phyloP scores from a whole-genome alignment of 2,329 filamentous ascomycete genomes.

The Shiraia bambusicola region DNA sequence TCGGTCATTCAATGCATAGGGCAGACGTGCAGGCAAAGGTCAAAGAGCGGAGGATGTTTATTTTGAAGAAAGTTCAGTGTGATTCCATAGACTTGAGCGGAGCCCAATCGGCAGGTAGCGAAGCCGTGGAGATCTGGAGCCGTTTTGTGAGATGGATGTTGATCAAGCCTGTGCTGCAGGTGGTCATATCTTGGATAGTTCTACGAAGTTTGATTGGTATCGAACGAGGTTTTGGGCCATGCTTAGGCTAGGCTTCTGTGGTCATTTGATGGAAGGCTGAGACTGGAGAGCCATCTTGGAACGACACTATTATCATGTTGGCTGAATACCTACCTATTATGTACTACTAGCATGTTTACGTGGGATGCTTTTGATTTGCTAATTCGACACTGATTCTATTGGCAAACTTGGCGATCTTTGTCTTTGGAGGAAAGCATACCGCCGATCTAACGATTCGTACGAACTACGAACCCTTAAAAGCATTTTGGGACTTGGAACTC shows the following conservation, averaged over 20 bases:
- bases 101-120: conserved; percentile 3
- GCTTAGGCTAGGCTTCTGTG: too few relatives aligned
- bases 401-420: too few relatives aligned
- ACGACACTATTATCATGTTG: background rate
- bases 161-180: conserved; percentile 1
- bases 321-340: background rate
- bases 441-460: too few relatives aligned
- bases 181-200: background rate
- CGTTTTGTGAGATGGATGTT: background rate
- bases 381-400: too few relatives aligned
- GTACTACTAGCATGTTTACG: too few relatives aligned
- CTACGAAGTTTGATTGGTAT: background rate
- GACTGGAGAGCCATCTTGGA: background rate
- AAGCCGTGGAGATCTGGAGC: background rate
- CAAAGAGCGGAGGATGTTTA: too few relatives aligned
- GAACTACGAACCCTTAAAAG: too few relatives aligned
- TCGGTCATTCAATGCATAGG: background rate
- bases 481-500: too few relatives aligned
- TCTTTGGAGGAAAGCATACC: too few relatives aligned
- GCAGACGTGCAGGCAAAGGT: background rate
- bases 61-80: background rate
- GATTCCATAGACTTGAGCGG: background rate
- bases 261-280: background rate
- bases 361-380: too few relatives aligned
- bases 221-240: too few relatives aligned